A percentile compares a stretch with the other conserved stretches of the same genome.
Evolutionary conservation across 2,329 filamentous ascomycete genomes (phyloP).

Genomic region (Cercospora beticola): DNA sequence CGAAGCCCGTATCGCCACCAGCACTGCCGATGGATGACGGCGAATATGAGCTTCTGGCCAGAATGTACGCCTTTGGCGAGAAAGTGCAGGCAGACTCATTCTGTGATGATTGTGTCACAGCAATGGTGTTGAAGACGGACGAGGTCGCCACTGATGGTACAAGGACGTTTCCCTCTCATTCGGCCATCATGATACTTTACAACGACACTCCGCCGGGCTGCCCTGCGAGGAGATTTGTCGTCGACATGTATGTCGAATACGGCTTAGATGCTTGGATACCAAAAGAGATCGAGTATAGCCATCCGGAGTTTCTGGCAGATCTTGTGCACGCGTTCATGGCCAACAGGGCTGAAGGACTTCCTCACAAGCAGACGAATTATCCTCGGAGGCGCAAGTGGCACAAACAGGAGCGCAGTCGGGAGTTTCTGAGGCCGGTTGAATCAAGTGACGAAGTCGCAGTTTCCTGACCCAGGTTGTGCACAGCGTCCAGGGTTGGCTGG

Average conservation of each 20-base stretch:
- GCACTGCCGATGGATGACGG: conserved; percentile 27
- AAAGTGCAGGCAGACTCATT: conserved; percentile 26
- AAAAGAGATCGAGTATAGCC: conserved; percentile 20
- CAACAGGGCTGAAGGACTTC: conserved; percentile 8
- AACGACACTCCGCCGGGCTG: conserved; percentile 20
- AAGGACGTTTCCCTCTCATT: conserved; percentile 23
- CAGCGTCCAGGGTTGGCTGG: neutral
- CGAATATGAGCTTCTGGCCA: conserved; percentile 23
- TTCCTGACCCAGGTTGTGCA: neutral
- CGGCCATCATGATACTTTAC: conserved; percentile 26
- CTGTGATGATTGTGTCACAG: conserved; percentile 25
- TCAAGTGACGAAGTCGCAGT: neutral
- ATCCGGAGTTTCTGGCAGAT: conserved; percentile 26
- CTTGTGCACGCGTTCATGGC: conserved; percentile 21
- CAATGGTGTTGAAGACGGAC: conserved; percentile 25
- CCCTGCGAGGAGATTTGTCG: conserved; percentile 21
- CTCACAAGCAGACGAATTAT: conserved; percentile 24
- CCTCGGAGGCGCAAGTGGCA: conserved; percentile 23
- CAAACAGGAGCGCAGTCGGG: conserved; percentile 17
- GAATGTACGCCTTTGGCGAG: conserved; percentile 25
- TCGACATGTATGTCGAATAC: conserved; percentile 27
- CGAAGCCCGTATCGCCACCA: conserved; percentile 22
- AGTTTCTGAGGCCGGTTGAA: conserved; percentile 17
- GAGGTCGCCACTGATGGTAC: conserved; percentile 24
- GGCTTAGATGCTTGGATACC: conserved; percentile 28